Conservation (phyloP, 75 land plant genomes). For the Cupressus sempervirens region DNA sequence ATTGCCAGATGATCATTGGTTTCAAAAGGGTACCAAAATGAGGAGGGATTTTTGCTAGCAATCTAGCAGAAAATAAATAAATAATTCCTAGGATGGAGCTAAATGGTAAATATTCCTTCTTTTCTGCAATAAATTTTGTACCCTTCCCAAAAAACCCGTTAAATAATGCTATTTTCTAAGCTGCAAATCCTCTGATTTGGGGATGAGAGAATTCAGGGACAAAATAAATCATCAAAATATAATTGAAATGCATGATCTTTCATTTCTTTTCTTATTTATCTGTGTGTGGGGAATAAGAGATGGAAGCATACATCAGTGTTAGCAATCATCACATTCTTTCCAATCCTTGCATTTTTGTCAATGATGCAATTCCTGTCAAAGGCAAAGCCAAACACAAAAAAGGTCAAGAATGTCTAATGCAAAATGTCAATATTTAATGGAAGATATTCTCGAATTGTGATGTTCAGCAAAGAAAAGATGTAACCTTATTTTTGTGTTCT, state of each 20-base stretch:
- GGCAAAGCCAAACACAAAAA: background rate
- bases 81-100: background rate
- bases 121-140: background rate
- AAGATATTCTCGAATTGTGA: background rate
- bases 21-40: background rate
- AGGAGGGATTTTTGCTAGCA: background rate
- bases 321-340: conserved; percentile 32
- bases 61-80: background rate
- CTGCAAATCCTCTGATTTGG: background rate
- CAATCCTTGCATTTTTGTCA: conserved; percentile 58
- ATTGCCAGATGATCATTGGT: background rate
- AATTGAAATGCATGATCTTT: background rate
- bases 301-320: conserved; percentile 34
- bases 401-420: background rate
- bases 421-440: background rate
- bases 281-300: background rate
- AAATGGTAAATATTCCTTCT: background rate
- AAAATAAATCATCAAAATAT: background rate
- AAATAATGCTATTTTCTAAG: background rate
- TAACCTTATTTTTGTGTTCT: conserved; percentile 81
- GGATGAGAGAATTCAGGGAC: background rate
- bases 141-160: background rate
- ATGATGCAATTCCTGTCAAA: conserved; percentile 43
- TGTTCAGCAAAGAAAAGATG: conserved; percentile 8
- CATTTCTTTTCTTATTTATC: background rate